phyloP scores from a whole-genome alignment of 2,329 filamentous ascomycete genomes.

The Pseudocercospora eumusae region DNA sequence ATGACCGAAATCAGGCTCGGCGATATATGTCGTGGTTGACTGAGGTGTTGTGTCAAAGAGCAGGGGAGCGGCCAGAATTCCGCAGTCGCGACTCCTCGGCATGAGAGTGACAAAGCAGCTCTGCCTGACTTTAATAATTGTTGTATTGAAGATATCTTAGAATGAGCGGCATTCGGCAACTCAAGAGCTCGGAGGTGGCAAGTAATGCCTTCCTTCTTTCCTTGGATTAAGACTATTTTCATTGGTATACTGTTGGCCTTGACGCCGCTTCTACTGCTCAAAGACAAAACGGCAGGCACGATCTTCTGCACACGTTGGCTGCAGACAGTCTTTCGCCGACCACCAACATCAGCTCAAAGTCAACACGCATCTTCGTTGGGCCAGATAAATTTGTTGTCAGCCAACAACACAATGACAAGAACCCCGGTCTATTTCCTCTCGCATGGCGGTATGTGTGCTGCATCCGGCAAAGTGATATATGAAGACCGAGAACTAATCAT shows the following conservation, averaged over 20 bases:
- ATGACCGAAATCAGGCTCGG: neutral
- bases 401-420: constrained; percentile 22
- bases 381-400: neutral
- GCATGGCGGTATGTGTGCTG: constrained; percentile 31
- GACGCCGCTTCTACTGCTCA: neutral
- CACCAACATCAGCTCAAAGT: neutral
- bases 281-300: neutral
- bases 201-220: neutral
- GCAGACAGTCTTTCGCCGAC: neutral
- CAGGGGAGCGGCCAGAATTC: neutral
- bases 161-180: neutral
- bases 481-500: constrained; percentile 42
- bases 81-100: neutral
- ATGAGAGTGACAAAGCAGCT: neutral
- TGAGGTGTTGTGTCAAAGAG: neutral
- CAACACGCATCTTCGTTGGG: neutral
- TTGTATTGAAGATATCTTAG: neutral
- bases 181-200: neutral
- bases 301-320: neutral
- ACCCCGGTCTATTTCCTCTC: constrained; percentile 58
- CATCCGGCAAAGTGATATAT: neutral
- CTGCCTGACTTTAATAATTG: neutral
- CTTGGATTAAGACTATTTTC: neutral
- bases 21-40: neutral
- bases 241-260: neutral